Evolutionary conservation across 179 eudicot genomes (phyloP).

Genomic region (Pouteria campechiana): DNA sequence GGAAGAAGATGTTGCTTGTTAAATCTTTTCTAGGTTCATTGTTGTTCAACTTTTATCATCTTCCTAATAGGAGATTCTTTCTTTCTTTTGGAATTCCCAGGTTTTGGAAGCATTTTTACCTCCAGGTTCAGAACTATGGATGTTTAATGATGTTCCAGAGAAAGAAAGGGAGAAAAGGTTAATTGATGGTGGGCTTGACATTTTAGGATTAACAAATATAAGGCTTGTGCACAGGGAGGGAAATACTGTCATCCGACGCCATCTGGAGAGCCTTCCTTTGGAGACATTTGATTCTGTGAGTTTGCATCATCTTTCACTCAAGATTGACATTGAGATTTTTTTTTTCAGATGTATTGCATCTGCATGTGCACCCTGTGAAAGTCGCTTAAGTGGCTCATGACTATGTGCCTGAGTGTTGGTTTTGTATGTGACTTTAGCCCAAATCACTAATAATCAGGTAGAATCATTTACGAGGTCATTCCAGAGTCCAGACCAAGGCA

Average conservation of each 20-base stretch:
- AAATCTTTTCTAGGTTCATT: too few relatives aligned
- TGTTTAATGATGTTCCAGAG: conserved; percentile 85
- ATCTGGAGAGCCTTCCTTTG: conserved; percentile 72
- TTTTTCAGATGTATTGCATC: too few relatives aligned
- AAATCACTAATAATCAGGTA: too few relatives aligned
- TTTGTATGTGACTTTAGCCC: too few relatives aligned
- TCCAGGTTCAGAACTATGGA: conserved; percentile 84
- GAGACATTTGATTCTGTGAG: conserved; percentile 95
- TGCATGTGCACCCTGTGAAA: too few relatives aligned
- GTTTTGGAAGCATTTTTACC: conserved; percentile 82
- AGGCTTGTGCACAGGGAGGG: conserved; percentile 79
- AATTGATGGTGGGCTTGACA: conserved; percentile 86
- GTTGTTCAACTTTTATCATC: background rate
- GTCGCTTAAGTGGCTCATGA: too few relatives aligned
- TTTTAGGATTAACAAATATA: conserved; percentile 44
- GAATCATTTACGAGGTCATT: too few relatives aligned
- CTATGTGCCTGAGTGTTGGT: too few relatives aligned
- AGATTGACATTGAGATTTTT: too few relatives aligned
- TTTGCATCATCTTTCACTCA: too few relatives aligned
- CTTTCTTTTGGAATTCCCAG: conserved; percentile 19
- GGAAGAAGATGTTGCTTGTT: too few relatives aligned
- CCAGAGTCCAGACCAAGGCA: too few relatives aligned
- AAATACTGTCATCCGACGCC: conserved; percentile 82
- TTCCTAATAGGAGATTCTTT: background rate
- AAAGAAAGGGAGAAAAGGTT: conserved; percentile 70